phyloP scores from a whole-genome alignment of 805 yeast genomes.

The Starmerella tilneyi region DNA sequence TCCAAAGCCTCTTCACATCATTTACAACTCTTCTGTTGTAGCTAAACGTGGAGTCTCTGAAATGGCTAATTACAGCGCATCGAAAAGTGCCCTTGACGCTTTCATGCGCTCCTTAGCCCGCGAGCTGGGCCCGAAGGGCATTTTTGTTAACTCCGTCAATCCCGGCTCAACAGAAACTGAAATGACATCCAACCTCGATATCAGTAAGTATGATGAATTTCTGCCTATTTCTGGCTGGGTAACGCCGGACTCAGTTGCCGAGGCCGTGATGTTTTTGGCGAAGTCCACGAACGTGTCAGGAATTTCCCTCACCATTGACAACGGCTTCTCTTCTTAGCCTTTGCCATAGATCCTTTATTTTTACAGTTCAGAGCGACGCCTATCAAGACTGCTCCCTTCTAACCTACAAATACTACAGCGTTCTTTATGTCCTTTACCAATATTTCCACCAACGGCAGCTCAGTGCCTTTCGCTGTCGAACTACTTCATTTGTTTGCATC shows the following conservation, averaged over 20 bases:
- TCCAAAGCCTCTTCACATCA: constrained; percentile 30
- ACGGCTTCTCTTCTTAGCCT: no score
- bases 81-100: constrained; percentile 60
- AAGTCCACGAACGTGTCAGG: constrained; percentile 18
- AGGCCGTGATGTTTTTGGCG: constrained; percentile 18
- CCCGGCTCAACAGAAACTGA: constrained; percentile 65
- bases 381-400: no score
- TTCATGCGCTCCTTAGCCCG: constrained; percentile 49
- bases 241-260: constrained; percentile 18
- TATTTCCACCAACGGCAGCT: no score
- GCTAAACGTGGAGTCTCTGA: constrained; percentile 39
- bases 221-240: constrained; percentile 17
- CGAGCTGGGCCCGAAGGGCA: constrained; percentile 44
- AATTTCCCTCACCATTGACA: constrained; percentile 16
- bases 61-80: constrained; percentile 54
- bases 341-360: no score
- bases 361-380: no score
- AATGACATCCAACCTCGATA: constrained; percentile 34
- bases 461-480: no score
- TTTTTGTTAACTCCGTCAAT: constrained; percentile 53
- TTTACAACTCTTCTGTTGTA: constrained; percentile 60
- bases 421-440: no score
- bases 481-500: no score
- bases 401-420: no score
- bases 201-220: not conserved